Evolutionary conservation across 768 basidiomycete species (phyloP).

Genomic region (Pisolithus tinctorius): DNA sequence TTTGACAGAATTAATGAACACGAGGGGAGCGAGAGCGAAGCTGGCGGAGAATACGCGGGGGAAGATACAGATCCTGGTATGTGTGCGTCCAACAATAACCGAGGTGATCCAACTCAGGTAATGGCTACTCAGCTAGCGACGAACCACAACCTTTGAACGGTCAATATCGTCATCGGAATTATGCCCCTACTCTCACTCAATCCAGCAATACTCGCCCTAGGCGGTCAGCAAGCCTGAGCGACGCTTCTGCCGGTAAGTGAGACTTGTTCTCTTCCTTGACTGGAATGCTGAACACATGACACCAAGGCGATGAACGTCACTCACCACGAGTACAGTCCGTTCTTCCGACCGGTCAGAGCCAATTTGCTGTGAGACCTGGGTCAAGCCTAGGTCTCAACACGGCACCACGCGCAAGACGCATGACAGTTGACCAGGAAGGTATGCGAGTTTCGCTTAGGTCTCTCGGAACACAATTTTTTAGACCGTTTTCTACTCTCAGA

Average conservation of each 20-base stretch:
- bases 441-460: constrained; percentile 8
- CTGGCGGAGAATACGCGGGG: constrained; percentile 21
- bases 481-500: constrained; percentile 11
- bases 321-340: constrained; percentile 17
- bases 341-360: constrained; percentile 14
- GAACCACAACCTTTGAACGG: constrained; percentile 22
- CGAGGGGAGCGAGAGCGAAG: constrained; percentile 37
- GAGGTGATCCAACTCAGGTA: constrained; percentile 7
- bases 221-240: constrained; percentile 74
- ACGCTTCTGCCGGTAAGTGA: constrained; percentile 33
- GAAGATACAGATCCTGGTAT: constrained; percentile 39
- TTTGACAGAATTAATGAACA: constrained; percentile 46
- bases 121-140: constrained; percentile 23
- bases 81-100: constrained; percentile 9
- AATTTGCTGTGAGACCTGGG: constrained; percentile 32
- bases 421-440: constrained; percentile 42
- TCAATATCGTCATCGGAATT: constrained; percentile 20
- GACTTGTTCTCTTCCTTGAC: constrained; percentile 22
- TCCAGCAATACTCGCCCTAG: constrained; percentile 52
- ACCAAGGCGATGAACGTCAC: constrained; percentile 21
- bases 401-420: constrained; percentile 30
- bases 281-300: constrained; percentile 13
- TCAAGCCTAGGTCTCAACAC: constrained; percentile 37
- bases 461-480: background rate
- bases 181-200: constrained; percentile 22